These are phyloP conservation scores for Xenosphaeropsis pyriputrescens DNA, from an alignment of 2,329 filamentous ascomycete species.

Conservation along the genomic window DNA sequence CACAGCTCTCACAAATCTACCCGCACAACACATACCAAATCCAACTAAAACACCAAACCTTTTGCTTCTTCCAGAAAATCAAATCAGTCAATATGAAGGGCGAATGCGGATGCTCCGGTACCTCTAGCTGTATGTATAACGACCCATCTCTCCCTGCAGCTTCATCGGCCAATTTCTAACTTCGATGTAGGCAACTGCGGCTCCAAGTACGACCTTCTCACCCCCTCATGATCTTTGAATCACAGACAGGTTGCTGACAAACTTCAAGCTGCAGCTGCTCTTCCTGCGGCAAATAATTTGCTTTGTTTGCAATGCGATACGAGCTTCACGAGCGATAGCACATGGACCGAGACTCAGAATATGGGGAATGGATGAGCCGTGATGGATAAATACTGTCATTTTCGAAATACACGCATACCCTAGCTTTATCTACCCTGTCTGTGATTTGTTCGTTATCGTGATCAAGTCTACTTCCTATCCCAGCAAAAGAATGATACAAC, in stretches of 20 bases:
- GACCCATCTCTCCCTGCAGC: constrained; percentile 1
- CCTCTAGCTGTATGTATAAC: constrained; percentile 19
- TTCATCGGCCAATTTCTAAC: neutral
- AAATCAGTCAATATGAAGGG: constrained; percentile 20
- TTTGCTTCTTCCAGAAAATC: neutral
- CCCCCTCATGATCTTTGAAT: neutral
- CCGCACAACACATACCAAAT: no score
- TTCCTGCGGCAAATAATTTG: constrained; percentile 21
- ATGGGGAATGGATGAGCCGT: no score
- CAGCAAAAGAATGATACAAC: no score
- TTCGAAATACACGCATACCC: no score
- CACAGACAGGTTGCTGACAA: no score
- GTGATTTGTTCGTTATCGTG: no score
- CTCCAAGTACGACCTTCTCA: neutral
- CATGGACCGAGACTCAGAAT: no score
- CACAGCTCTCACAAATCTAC: no score
- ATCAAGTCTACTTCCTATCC: no score
- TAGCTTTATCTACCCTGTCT: no score
- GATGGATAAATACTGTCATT: no score
- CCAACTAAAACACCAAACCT: no score
- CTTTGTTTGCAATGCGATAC: neutral
- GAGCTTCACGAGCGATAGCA: neutral
- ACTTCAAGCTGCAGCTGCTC: constrained; percentile 18
- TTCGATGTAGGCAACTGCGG: constrained; percentile 13
- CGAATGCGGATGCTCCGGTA: constrained; percentile 22